A percentile compares a stretch with the other conserved stretches of the same genome.
These are phyloP conservation scores for Patellaria atrata DNA, from an alignment of 495 filamentous ascomycete genomes.

Conservation along the genomic window DNA sequence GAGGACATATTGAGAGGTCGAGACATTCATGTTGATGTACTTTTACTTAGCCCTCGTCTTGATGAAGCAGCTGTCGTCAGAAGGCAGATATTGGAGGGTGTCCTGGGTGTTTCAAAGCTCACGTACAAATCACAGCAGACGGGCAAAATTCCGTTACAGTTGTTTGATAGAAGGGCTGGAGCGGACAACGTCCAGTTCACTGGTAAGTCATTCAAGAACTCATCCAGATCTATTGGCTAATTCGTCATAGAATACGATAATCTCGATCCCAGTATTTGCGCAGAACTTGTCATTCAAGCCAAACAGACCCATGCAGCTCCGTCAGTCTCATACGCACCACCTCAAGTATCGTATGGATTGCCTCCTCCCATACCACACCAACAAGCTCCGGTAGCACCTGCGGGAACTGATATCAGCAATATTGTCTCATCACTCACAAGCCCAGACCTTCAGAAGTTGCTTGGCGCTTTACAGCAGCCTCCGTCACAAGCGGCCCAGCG, in stretches of 20 bases:
- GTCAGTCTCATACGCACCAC: conserved; percentile 13
- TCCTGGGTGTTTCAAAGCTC: conserved; percentile 69
- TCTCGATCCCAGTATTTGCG: conserved; percentile 60
- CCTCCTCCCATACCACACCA: conserved; percentile 18
- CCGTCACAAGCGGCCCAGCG: conserved; percentile 21
- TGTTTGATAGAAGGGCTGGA: conserved; percentile 68
- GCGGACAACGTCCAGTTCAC: conserved; percentile 61
- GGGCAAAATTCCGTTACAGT: conserved; percentile 60
- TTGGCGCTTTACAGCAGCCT: conserved; percentile 40
- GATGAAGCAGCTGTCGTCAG: conserved; percentile 62
- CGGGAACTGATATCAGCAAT: conserved; percentile 35
- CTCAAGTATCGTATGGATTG: conserved; percentile 10
- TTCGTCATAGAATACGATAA: conserved; percentile 52
- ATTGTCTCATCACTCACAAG: conserved; percentile 54
- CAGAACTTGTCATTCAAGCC: conserved; percentile 63
- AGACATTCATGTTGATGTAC: conserved; percentile 57
- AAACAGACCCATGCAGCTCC: conserved; percentile 39
- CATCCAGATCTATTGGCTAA: conserved; percentile 11
- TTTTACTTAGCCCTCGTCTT: conserved; percentile 65
- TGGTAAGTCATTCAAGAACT: conserved; percentile 30
- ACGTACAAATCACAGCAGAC: conserved; percentile 48
- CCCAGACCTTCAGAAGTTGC: conserved; percentile 53
- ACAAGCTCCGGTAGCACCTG: conserved; percentile 23
- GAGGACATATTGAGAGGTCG: conserved; percentile 57
- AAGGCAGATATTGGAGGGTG: conserved; percentile 77